Base-by-base conservation (phyloP, 805 yeast genomes). In the Nakazawaea populi region DNA sequence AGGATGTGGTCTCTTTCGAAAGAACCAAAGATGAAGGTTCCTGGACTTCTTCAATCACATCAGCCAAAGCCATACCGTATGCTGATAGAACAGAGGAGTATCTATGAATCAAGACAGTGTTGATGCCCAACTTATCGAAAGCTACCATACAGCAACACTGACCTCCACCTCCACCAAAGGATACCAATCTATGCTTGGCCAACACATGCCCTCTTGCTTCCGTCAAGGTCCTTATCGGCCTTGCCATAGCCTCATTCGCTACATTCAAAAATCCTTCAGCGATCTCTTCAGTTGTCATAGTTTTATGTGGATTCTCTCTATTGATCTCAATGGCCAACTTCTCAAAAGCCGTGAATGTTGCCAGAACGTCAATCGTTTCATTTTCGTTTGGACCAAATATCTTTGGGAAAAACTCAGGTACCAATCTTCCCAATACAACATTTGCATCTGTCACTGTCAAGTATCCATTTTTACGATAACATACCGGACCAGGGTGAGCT, bases 101-200 rank as follows among this genome's bases (percentile, higher is more conserved):
- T 62, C 85, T 78, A 67, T 89, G 96, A 29, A 87, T 83, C 35
- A 88, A 66, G 6, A 89, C 86, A 31, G 80, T 78, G 10, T 72
- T 64, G 45, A 89, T 85, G 7, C 90, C 90, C 54, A 89, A 71
- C 29, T 77, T 74, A 52, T 79, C 74, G 32, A 51, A 51, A 1
- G 96, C 96, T 36, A 89, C 82, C 8, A 87, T 82, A 46, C 79
- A 82, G 2, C 94, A 91, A 65, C 87, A 91, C 67, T 89, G 96
- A 7, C 96, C 96, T 49, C 96, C 96, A 29, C 96, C 96, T 46
- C 96, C 96, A 44, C 96, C 96, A 68, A 89, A 89, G 2, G 92
- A 77, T 1, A 90, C 95, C 53, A 89, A 68, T 52, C 85, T 70
- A 63, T 89, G 96, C 9, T 76, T 70, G 8, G 85, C 63, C 0